phyloP scores from a whole-genome alignment of 805 yeast genomes.

The Kockiozyma suomiensis region DNA sequence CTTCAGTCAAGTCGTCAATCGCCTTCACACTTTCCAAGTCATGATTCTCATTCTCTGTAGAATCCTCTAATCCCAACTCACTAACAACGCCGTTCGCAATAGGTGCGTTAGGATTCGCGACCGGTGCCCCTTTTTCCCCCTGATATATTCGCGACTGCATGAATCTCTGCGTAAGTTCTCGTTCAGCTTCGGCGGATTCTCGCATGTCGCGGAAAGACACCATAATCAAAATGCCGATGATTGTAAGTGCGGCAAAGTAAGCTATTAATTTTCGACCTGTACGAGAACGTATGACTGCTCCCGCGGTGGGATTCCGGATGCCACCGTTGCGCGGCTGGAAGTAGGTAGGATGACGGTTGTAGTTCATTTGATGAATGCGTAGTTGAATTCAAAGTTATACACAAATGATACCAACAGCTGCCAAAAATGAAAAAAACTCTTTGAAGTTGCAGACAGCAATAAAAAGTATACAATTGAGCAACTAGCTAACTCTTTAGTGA shows the following conservation, averaged over 20 bases:
- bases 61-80: background rate
- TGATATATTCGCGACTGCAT: conserved; percentile 2
- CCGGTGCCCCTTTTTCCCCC: background rate
- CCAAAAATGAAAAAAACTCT: too few species aligned
- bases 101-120: background rate
- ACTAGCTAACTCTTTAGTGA: too few species aligned
- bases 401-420: too few species aligned
- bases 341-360: background rate
- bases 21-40: background rate
- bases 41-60: background rate
- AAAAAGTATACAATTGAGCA: too few species aligned
- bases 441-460: too few species aligned
- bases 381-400: too few species aligned
- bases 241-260: conserved; percentile 12
- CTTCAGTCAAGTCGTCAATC: too few species aligned
- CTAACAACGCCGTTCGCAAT: background rate
- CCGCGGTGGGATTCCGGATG: background rate
- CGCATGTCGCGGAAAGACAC: conserved; percentile 1
- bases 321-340: conserved; percentile 9
- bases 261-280: conserved; percentile 9
- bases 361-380: too few species aligned
- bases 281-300: conserved; percentile 16
- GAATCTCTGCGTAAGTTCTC: background rate
- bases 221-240: conserved; percentile 6
- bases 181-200: background rate